Evolutionary conservation across 2,329 filamentous ascomycete genomes (phyloP), one percentile per base, ranked within the genome.

Genomic region (Fusarium ambrosium): DNA sequence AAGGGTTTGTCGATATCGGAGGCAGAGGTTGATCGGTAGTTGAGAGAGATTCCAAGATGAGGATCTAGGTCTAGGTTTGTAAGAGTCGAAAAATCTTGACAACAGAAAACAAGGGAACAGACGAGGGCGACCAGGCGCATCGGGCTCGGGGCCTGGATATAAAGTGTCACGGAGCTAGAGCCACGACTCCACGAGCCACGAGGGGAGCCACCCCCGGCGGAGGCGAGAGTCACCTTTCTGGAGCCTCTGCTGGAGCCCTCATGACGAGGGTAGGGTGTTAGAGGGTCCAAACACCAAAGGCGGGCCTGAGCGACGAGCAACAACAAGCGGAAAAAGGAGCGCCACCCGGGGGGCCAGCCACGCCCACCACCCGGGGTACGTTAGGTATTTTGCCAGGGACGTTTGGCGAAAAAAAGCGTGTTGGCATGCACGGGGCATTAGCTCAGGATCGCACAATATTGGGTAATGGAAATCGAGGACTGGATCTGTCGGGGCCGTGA

Each of bases 391-490:
- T 55, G 64, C 72, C 72, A 74, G 72, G 69, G 72, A 74, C 69
- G 65, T 70, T 70, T 68, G 51, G 56, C 32, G 39, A 51, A 64
- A 70, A 34, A 62, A 67, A 76, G 71, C 66, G 69, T 76, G 70
- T 69, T 78, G 73, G 77, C 70, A 79, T 76, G 77, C 71, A 75
- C 78, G 66, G 75, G 73, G 71, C 77, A 80, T 80, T 81, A 80
- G 80, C 79, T 80, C 74, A 77, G 74, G 73, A 77, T 74, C 75
- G 76, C 75, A 74, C 76, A 80, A 76, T 76, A 87, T 87, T 87
- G 84, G 79, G 86, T 87, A 87, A 87, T 87, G 77, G 78, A 87
- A 87, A 87, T 82, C 79, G 79, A 81, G 80, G 79, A 81, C 81
- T 85, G 84, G 82, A 80, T 77, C 69, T 78, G 37, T 72, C 74